phyloP scores from a whole-genome alignment of 2,329 filamentous ascomycete species.

The Orbilia javanica region DNA sequence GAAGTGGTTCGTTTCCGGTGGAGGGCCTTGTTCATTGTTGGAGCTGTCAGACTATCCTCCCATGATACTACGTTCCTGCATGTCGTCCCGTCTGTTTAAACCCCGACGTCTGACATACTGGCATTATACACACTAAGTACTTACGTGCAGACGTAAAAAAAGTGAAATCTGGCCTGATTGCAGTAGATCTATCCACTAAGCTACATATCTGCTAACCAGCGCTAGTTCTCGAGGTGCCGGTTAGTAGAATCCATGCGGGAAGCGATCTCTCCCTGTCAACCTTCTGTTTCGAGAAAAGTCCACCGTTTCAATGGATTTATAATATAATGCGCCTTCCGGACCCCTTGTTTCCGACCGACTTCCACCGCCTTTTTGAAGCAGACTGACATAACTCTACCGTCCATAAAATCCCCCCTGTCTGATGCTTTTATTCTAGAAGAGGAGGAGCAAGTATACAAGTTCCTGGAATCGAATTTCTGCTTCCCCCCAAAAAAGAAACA shows the following conservation, averaged over 20 bases:
- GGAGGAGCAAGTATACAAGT: too few relatives aligned
- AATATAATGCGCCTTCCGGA: background rate
- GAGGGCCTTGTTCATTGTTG: background rate
- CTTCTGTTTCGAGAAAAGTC: slow-evolving; percentile 20
- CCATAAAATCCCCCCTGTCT: too few relatives aligned
- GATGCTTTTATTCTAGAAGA: background rate
- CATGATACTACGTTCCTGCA: background rate
- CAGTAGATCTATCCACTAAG: too few relatives aligned
- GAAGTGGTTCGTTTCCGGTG: background rate
- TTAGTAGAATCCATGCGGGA: too few relatives aligned
- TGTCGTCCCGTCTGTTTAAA: background rate
- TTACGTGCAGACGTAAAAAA: background rate
- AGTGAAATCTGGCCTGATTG: background rate
- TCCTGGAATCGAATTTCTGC: too few relatives aligned
- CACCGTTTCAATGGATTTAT: slow-evolving; percentile 25
- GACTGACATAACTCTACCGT: too few relatives aligned
- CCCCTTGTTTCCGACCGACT: background rate
- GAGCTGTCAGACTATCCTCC: background rate
- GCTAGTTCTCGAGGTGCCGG: too few relatives aligned
- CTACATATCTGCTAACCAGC: too few relatives aligned
- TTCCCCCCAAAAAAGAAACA: background rate
- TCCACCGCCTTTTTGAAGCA: too few relatives aligned
- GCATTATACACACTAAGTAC: background rate
- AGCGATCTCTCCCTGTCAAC: too few relatives aligned
- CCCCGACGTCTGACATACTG: background rate